Evolutionary conservation across 73 alveolate species (phyloP), one percentile per base, ranked within the genome.

Genomic region (Paramecium sonneborni): DNA sequence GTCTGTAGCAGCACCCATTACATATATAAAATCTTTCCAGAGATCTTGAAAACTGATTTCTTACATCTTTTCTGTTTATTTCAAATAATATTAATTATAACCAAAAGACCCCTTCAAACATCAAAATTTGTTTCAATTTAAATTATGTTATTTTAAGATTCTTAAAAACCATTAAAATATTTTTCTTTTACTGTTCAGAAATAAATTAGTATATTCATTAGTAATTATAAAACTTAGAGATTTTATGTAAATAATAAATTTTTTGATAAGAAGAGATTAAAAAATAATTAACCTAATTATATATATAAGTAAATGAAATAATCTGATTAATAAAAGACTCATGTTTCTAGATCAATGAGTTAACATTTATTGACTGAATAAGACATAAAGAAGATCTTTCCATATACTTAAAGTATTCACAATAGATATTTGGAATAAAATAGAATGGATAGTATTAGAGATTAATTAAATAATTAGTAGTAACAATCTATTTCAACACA

Each of bases 341-440:
- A 74, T 37, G 62, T 39, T 3, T 37, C 87, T 2, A 32, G 87
- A 37, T 74, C 87, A 6, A 74, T 34, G 58, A 72, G 87, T 72
- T 39, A 72, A 35, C 87, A 72, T 37, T 38, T 72, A 8, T 18
- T 72, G 12, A 74, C 87, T 30, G 87, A 74, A 39, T 24, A 34
- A 23, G 87, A 74, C 8, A 34, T 74, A 18, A 74, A 74, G 24
- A 74, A 74, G 44, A 37, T 74, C 0, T 74, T 74, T 18, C 87
- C 87, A 21, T 74, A 37, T 37, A 74, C 87, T 14, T 74, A 74
- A 37, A 37, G 38, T 7, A 24, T 18, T 28, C 87, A 74, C 32
- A 74, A 74, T 18, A 34, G 87, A 74, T 74, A 74, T 74, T 37
- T 74, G 26, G 87, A 34, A 74, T 21, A 74, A 39, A 74, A 74